phyloP scores from a whole-genome alignment of 345 rosid species.

The Reutealis trisperma region DNA sequence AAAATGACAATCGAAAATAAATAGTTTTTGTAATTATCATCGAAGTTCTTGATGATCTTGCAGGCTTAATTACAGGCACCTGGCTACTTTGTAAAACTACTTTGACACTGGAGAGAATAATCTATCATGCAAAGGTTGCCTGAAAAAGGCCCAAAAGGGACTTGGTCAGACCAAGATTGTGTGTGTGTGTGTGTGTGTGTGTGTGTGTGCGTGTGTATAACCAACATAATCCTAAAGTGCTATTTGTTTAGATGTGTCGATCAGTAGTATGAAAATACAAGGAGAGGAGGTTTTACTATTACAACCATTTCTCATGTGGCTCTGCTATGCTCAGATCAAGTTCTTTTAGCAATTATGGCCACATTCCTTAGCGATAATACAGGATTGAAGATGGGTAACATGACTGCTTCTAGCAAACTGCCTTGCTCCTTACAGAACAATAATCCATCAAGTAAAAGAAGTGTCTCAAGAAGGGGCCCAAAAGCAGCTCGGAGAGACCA shows the following conservation, averaged over 20 bases:
- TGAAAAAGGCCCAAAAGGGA: constrained; percentile 55
- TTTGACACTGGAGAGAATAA: constrained; percentile 82
- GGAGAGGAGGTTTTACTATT: background rate
- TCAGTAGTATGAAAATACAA: background rate
- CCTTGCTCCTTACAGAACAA: constrained; percentile 89
- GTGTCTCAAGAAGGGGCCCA: constrained; percentile 81
- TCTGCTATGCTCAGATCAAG: constrained; percentile 19
- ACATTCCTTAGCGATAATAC: constrained; percentile 83
- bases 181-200: too few species aligned
- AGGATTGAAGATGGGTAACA: constrained; percentile 87
- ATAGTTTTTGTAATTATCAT: constrained; percentile 63
- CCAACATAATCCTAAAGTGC: constrained; percentile 82
- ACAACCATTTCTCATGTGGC: constrained; percentile 10
- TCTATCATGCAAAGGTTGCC: constrained; percentile 79
- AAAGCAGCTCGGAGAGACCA: constrained; percentile 95
- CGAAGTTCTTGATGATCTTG: constrained; percentile 74
- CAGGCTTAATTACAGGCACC: constrained; percentile 74
- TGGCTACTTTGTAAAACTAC: constrained; percentile 46
- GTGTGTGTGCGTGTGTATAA: too few species aligned
- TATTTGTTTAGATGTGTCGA: constrained; percentile 25
- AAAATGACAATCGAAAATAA: background rate
- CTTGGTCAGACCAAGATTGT: constrained; percentile 72
- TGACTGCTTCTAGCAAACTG: constrained; percentile 46
- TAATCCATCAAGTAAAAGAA: constrained; percentile 81
- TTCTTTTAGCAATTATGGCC: constrained; percentile 74